Conservation (phyloP, 352 stramenopile genomes). For the Phytophthora palmivora region DNA sequence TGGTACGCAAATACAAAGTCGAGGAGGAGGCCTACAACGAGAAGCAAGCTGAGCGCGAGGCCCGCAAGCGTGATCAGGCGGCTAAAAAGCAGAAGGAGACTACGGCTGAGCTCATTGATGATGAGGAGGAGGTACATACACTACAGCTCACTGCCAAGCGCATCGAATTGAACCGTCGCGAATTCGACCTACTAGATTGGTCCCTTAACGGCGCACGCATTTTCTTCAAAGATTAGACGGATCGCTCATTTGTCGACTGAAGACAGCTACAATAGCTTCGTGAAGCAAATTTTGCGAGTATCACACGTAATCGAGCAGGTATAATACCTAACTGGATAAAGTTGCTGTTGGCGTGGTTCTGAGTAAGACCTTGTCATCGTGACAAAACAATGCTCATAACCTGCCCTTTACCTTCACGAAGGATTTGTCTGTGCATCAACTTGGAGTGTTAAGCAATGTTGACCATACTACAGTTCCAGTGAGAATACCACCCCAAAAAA, state of each 20-base stretch:
- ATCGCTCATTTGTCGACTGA: conserved; percentile 11
- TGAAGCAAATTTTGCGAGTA: conserved; percentile 6
- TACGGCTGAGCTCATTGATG: conserved; percentile 84
- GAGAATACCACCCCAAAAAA: too few species aligned
- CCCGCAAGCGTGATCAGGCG: conserved; percentile 78
- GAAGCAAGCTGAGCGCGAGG: conserved; percentile 85
- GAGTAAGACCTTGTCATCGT: neutral
- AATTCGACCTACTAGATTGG: conserved; percentile 92
- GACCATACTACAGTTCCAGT: too few species aligned
- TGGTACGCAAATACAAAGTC: conserved; percentile 84
- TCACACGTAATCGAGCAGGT: neutral
- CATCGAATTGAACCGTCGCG: conserved; percentile 86
- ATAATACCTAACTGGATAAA: neutral
- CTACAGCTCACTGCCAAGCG: conserved; percentile 89
- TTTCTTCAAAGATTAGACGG: conserved; percentile 90
- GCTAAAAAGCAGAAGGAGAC: conserved; percentile 85
- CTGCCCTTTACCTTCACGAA: too few species aligned
- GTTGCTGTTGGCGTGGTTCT: neutral
- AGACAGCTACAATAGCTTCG: conserved; percentile 14
- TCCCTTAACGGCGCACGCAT: conserved; percentile 91
- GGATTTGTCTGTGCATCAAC: conserved; percentile 16
- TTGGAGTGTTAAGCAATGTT: conserved; percentile 1
- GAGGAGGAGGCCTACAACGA: conserved; percentile 86
- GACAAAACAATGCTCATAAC: too few species aligned
- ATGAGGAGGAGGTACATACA: conserved; percentile 88